Percentiles rank a stretch among this genome's conserved stretches.
These are phyloP conservation scores for Suhomyces sp. DNA, from an alignment of 805 yeast genomes.

Conservation along the genomic window DNA sequence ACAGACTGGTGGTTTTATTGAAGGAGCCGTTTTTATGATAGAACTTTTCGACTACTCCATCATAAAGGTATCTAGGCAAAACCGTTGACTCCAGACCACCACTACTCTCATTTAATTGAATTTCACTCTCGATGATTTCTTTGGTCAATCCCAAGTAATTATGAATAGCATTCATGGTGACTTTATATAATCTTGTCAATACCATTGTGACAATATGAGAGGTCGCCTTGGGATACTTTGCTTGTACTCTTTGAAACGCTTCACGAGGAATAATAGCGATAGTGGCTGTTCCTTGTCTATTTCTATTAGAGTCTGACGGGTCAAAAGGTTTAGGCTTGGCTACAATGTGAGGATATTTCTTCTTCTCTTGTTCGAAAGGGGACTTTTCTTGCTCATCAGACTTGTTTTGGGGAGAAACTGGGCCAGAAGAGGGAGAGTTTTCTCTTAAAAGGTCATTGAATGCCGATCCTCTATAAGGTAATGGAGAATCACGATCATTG, in stretches of 20 bases:
- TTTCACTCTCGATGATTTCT: constrained; percentile 77
- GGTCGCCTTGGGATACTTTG: constrained; percentile 81
- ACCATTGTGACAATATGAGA: constrained; percentile 95
- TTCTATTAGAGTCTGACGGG: neutral
- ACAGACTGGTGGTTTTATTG: neutral
- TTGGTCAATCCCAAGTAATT: constrained; percentile 79
- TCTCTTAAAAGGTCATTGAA: constrained; percentile 6
- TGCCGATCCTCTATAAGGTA: neutral
- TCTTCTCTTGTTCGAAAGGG: neutral
- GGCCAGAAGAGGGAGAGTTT: constrained; percentile 4
- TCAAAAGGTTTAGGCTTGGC: constrained; percentile 58
- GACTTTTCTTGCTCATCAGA: neutral
- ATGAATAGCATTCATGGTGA: constrained; percentile 88
- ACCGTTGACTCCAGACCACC: constrained; percentile 18
- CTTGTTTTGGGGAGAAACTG: neutral
- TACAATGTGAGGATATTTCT: constrained; percentile 42
- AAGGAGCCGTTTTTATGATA: constrained; percentile 6
- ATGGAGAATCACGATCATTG: neutral
- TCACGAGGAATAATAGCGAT: constrained; percentile 88
- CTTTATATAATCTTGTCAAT: constrained; percentile 78
- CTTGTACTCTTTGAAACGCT: constrained; percentile 70
- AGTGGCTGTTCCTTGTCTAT: constrained; percentile 49
- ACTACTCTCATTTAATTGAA: constrained; percentile 51
- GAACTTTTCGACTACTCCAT: constrained; percentile 50
- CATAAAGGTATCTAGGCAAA: constrained; percentile 59